phyloP scores from a whole-genome alignment of 2,329 filamentous ascomycete species.

The Neophaeococcomyces mojaviensis region DNA sequence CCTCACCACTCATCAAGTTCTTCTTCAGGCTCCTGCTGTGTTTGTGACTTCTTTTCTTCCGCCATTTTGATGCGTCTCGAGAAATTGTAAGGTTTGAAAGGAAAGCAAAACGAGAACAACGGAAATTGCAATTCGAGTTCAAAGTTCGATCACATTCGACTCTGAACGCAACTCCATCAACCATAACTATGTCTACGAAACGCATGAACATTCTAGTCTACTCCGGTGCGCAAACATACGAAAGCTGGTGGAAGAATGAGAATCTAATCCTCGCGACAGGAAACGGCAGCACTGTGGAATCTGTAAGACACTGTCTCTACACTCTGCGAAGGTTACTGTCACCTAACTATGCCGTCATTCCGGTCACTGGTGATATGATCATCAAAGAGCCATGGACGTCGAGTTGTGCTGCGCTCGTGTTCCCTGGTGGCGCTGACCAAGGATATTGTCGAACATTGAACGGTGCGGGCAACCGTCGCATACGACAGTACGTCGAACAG shows the following conservation, averaged over 20 bases:
- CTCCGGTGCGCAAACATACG: constrained; percentile 53
- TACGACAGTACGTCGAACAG: constrained; percentile 73
- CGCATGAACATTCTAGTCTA: constrained; percentile 91
- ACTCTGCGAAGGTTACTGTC: constrained; percentile 78
- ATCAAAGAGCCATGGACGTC: constrained; percentile 86
- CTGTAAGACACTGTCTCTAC: constrained; percentile 81
- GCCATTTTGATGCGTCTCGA: constrained; percentile 41
- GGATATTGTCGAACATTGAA: constrained; percentile 85
- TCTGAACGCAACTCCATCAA: neutral
- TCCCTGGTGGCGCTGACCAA: constrained; percentile 90
- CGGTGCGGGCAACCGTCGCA: constrained; percentile 76
- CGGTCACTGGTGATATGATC: constrained; percentile 68
- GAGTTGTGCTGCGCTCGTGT: constrained; percentile 79
- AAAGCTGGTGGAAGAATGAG: constrained; percentile 22
- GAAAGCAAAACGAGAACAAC: neutral
- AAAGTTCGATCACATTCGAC: neutral
- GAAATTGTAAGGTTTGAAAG: constrained; percentile 11
- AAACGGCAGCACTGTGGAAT: constrained; percentile 76
- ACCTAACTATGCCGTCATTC: constrained; percentile 86
- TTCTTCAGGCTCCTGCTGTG: constrained; percentile 50
- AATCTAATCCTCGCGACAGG: constrained; percentile 46
- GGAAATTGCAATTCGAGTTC: neutral
- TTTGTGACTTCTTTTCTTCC: constrained; percentile 45
- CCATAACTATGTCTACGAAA: constrained; percentile 51
- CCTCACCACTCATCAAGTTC: constrained; percentile 88